phyloP scores from a whole-genome alignment of 2,329 filamentous ascomycete genomes.

The Neoscytalidium dimidiatum region DNA sequence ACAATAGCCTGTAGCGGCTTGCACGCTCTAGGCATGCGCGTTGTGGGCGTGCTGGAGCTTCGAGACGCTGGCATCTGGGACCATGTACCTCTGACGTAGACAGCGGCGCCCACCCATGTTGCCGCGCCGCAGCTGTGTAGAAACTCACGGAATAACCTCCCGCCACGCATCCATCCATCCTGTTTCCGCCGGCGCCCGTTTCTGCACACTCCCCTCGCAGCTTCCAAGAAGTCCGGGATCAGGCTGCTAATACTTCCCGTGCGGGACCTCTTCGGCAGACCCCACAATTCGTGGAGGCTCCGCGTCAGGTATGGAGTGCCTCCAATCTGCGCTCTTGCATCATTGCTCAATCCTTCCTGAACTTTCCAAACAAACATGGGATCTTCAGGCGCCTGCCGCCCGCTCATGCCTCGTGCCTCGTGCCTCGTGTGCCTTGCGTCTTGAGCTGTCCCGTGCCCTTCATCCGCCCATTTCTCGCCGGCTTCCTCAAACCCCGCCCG shows the following conservation, averaged over 20 bases:
- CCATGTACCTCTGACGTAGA: background rate
- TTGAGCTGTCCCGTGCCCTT: background rate
- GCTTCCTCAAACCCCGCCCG: background rate
- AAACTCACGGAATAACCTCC: background rate
- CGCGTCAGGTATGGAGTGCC: slow-evolving; percentile 3
- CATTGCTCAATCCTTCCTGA: background rate
- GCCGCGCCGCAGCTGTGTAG: background rate
- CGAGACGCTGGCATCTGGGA: background rate
- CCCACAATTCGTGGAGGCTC: slow-evolving; percentile 15
- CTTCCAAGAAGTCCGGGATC: background rate
- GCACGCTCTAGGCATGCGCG: too few species aligned
- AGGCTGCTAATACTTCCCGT: background rate
- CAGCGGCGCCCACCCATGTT: background rate
- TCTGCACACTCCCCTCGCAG: background rate
- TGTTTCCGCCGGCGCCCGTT: background rate
- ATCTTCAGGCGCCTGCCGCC: background rate
- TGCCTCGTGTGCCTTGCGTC: background rate
- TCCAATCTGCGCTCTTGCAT: background rate
- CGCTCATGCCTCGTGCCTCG: background rate
- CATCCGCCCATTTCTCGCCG: background rate
- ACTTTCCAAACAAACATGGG: background rate
- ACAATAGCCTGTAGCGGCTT: too few species aligned
- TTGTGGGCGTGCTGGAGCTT: background rate
- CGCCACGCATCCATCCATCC: background rate
- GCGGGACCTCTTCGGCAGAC: slow-evolving; percentile 6